Base-by-base conservation (phyloP, 2,329 filamentous ascomycete species). In the Pseudocercospora pini-densiflorae region DNA sequence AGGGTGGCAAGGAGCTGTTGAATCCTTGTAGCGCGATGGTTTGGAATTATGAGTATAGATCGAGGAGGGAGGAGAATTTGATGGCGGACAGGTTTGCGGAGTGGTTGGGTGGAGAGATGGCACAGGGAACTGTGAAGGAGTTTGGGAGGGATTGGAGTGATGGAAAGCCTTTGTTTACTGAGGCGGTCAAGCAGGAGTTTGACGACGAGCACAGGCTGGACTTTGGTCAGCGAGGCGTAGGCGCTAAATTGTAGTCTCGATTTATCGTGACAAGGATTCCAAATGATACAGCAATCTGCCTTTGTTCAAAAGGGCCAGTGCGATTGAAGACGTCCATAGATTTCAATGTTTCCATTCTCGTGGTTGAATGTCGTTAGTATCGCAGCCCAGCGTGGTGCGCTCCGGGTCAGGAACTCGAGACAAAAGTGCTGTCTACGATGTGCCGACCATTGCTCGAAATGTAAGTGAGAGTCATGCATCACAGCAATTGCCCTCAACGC, bases 1-100 rank as follows among this genome's bases (percentile, higher is more conserved):
- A 74, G 59, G 68, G 70, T 49, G 72, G 68, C 0, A 23, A 60
- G 1, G 43, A 68, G 31, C 51, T 73, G 16, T 47, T 74, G 31
- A 73, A 74, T 63, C 70, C 72, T 19, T 74, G 72, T 60, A 69
- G 71, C 6, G 71, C 62, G 40, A 60, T 73, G 27, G 63, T 73
- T 7, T 29, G 19, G 23, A 40, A 36, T 21, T 19, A 33, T 29
- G 10, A 9, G 43, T 61, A 16, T 21, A 19, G 19, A 14, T 14
- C 16, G 36, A 14, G 14, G 3, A 16, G 24, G 27, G 7, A n/a
- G 21, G 23, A 49, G 23, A 49, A 43, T 54, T 23, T 40, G 9
- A 29, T 54, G 9, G 72, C 70, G 9, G 19, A 10, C 6, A 31
- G 19, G 2, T 73, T 73, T 59, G 72, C 70, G n/a, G 36, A 55